Base-by-base conservation (phyloP, 225 moss, liverwort and hornwort genomes). In the Takakia lepidozioides region DNA sequence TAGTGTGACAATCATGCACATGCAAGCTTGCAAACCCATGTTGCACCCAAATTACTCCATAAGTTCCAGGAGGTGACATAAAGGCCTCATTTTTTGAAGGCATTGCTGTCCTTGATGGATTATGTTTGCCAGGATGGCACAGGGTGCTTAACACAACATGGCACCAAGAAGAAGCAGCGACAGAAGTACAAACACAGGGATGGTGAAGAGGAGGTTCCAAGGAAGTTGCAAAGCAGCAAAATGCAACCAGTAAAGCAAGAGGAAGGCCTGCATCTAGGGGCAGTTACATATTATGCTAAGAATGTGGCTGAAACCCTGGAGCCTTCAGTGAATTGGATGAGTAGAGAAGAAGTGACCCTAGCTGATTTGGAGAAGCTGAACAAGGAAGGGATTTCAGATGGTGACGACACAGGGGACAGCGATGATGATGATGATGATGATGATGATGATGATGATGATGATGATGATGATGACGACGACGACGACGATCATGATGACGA, bases 251-350 rank as follows among this genome's bases (percentile, higher is more conserved):
- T 59, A 29, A 75, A 73, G 58, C 64, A 57, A 54, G 65, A 90
- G 58, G 65, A 62, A 29, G 65, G 32, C 35, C 52, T 50, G 24
- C 43, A 52, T 41, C 46, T 60, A 29, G 35, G 48, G 29, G 63
- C 59, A 55, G 44, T 60, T 35, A 64, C 64, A 19, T 53, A 40
- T 62, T 73, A 66, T 21, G 52, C 14, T 19, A 56, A 61, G 61
- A 45, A 39, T 46, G 67, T 41, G 27, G 36, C 52, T 48, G 45
- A 58, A 11, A 65, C 64, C 36, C 69, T 69, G 42, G 76, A 89
- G 36, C 68, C 64, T 20, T 80, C 66, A 52, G 80, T 90, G 20
- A 90, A 75, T 28, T 90, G 90, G 90, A 90, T 90, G 90, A 83
- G 80, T 67, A 74, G 83, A 51, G 90, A 90, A 72, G 85, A 80